phyloP scores from a whole-genome alignment of 257 asterid genomes.

The Jacaranda mimosifolia region DNA sequence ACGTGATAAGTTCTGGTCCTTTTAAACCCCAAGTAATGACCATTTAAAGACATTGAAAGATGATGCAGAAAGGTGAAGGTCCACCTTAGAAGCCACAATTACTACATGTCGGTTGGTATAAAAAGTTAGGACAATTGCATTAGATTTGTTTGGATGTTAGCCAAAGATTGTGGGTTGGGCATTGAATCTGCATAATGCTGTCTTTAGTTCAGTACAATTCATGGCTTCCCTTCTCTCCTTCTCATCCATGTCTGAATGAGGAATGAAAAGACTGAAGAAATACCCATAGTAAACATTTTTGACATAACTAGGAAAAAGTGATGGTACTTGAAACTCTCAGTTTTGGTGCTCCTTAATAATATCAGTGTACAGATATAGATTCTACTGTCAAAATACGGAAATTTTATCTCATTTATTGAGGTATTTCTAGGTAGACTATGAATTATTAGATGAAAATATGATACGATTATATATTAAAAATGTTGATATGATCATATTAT shows the following conservation, averaged over 20 bases:
- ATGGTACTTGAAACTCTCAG: neutral
- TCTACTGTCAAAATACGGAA: neutral
- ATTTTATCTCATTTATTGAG: no score
- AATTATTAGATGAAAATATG: no score
- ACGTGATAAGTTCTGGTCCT: constrained; percentile 33
- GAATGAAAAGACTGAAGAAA: neutral
- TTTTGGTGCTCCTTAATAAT: neutral
- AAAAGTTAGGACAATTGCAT: constrained; percentile 27
- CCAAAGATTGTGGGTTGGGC: constrained; percentile 25
- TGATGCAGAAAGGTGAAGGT: constrained; percentile 42
- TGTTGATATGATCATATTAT: no score
- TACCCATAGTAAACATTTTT: neutral
- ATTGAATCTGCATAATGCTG: constrained; percentile 22
- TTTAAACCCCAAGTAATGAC: constrained; percentile 34
- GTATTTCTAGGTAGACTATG: no score
- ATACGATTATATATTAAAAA: no score
- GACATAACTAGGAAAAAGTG: neutral
- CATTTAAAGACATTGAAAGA: constrained; percentile 42
- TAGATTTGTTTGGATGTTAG: constrained; percentile 23
- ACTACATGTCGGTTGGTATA: constrained; percentile 49
- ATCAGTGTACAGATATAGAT: neutral
- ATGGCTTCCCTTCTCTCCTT: neutral
- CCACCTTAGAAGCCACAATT: constrained; percentile 38
- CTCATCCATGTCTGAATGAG: neutral
- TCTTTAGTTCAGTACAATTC: constrained; percentile 25